Conservation (phyloP, 192 early-diverging fungal genomes). For the Spinellus fusiger region DNA sequence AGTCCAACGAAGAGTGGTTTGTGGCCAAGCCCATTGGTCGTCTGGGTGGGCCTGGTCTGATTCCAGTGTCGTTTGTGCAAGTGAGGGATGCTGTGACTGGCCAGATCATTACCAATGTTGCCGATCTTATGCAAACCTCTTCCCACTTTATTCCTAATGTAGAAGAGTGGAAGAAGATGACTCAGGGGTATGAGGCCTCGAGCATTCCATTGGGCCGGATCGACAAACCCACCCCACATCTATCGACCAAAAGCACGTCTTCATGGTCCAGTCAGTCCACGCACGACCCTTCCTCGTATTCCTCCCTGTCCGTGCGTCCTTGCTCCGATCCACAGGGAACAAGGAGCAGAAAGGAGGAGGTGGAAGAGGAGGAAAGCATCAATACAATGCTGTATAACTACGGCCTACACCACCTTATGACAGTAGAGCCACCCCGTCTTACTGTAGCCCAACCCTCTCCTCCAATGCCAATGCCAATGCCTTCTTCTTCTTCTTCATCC, state of each 20-base stretch:
- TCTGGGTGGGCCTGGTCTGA: conserved; percentile 61
- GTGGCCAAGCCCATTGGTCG: conserved; percentile 65
- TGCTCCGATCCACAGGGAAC: too few species aligned
- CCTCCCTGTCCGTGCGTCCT: too few species aligned
- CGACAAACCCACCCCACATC: conserved; percentile 1
- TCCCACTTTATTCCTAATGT: conserved; percentile 54
- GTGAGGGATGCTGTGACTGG: conserved; percentile 66
- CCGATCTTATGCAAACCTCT: conserved; percentile 58
- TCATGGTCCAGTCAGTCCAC: neutral
- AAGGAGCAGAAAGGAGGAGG: too few species aligned
- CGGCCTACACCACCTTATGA: too few species aligned
- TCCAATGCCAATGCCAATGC: neutral
- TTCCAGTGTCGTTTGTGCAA: conserved; percentile 72
- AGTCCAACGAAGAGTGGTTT: conserved; percentile 75
- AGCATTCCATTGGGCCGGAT: conserved; percentile 26
- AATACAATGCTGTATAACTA: conserved; percentile 13
- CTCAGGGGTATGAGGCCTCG: conserved; percentile 51
- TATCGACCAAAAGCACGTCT: neutral
- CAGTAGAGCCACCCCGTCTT: too few species aligned
- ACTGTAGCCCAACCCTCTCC: too few species aligned
- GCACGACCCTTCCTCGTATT: too few species aligned
- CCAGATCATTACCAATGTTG: conserved; percentile 55
- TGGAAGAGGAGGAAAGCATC: too few species aligned
- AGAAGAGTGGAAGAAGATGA: conserved; percentile 60
- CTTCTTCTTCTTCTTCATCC: neutral